These are phyloP conservation scores for Microbotryum intermedium DNA, from an alignment of 1,284 basidiomycete genomes.

Conservation along the genomic window DNA sequence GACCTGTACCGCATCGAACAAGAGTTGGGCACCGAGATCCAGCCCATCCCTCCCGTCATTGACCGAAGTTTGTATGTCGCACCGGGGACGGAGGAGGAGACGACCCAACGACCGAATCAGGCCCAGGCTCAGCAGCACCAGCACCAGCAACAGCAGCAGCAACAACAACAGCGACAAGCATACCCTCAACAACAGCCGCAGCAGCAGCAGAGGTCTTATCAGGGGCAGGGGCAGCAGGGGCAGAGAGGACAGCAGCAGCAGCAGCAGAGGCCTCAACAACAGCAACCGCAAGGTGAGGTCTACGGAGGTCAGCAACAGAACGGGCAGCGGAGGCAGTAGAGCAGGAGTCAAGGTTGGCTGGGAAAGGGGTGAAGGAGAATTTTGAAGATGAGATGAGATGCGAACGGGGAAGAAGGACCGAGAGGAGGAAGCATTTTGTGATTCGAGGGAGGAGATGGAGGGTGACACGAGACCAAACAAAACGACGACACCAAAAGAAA, in stretches of 20 bases:
- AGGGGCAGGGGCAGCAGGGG: not conserved
- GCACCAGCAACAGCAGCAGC: not conserved
- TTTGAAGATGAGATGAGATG: not conserved
- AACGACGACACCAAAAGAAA: no score
- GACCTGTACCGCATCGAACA: constrained; percentile 97
- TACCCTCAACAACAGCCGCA: constrained; percentile 4
- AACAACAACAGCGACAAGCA: constrained; percentile 4
- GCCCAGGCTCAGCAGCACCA: not conserved
- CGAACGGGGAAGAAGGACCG: not conserved
- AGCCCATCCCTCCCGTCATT: constrained; percentile 72
- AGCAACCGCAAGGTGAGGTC: not conserved
- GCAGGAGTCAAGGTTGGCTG: not conserved
- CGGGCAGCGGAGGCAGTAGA: not conserved
- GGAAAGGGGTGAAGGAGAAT: not conserved
- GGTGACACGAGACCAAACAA: not conserved
- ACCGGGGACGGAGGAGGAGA: constrained; percentile 23
- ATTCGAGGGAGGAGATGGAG: not conserved
- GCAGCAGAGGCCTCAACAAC: not conserved
- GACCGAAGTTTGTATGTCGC: constrained; percentile 31
- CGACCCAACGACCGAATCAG: constrained; percentile 2
- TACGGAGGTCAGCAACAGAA: not conserved
- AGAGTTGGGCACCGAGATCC: constrained; percentile 95
- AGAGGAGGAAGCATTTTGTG: no score
- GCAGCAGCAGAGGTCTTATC: constrained; percentile 1
- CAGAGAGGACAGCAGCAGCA: constrained; percentile 1